Base-by-base conservation (phyloP, 2,329 filamentous ascomycete genomes). In the Didymella keratinophila region DNA sequence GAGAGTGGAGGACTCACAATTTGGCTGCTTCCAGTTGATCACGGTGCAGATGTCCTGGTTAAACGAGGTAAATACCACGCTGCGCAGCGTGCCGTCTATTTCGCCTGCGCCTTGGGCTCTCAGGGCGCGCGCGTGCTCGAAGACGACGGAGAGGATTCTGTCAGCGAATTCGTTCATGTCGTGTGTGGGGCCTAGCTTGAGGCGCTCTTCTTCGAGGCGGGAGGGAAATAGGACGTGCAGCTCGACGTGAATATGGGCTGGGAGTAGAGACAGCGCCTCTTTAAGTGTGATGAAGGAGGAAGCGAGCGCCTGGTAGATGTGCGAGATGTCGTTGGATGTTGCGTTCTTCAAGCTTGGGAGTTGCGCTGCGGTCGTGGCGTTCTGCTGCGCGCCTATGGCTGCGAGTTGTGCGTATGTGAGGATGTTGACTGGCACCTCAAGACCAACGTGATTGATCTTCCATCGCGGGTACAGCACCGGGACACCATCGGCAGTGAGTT, bases 21-120 rank as follows among this genome's bases (percentile, higher is more conserved):
- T 99, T 2, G 95, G 95, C 77, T 99, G 95, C 78, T 99, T 99
- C 95, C 95, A 99, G 78, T 99, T 99, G 69, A 99, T 80, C 5
- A 94, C 93, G 16, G 92, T 96, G 78, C 95, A 99, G 20, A 98
- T 86, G 63, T 89, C 90, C 12, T 91, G 84, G 73, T 96, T 97
- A 78, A 94, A 97, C 21, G 92, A 96, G 69, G 92, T 96, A 76
- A 99, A 97, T 11, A 97, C 92, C 51, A 99, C 89, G 12, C 92
- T 96, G 39, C 93, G 85, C 66, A 95, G 88, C 16, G 88, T 86
- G 53, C 92, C 88, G 9, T 91, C 74, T 43, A 73, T 70, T 46
- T 75, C 87, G 6, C 73, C 73, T 10, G 68, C 67, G 1, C 86
- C 87, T 62, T 81, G 79, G 59, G 88, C 83, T 58, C 88, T 83